Conservation (phyloP, 805 yeast genomes). For the Zygotorulaspora chibaensis region DNA sequence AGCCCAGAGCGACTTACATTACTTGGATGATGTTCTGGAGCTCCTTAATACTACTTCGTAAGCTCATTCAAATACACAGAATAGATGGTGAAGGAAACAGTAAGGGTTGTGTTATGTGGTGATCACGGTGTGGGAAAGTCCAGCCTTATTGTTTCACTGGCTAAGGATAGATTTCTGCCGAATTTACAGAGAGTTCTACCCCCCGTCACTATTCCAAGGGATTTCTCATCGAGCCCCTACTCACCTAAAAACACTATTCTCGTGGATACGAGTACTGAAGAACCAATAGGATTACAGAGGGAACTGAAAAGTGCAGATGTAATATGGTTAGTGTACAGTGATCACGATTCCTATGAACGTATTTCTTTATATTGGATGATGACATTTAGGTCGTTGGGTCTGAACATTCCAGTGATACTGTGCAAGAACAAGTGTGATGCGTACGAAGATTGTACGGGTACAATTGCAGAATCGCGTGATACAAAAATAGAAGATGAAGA, state of each 20-base stretch:
- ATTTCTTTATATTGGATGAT: constrained; percentile 94
- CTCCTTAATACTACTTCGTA: no score
- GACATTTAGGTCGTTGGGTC: constrained; percentile 85
- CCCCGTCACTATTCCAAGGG: constrained; percentile 76
- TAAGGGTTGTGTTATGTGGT: constrained; percentile 87
- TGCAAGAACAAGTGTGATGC: constrained; percentile 78
- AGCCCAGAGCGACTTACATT: no score
- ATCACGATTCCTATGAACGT: constrained; percentile 91
- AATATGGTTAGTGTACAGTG: constrained; percentile 90
- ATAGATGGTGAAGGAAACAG: constrained; percentile 44
- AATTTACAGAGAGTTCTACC: constrained; percentile 76
- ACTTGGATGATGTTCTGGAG: no score
- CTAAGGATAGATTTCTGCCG: constrained; percentile 76
- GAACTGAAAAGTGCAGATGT: constrained; percentile 85
- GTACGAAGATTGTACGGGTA: constrained; percentile 10
- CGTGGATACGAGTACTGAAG: constrained; percentile 75
- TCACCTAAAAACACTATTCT: constrained; percentile 65
- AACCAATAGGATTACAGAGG: constrained; percentile 52
- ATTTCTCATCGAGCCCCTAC: constrained; percentile 53
- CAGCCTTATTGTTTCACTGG: constrained; percentile 69
- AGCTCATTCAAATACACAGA: neutral
- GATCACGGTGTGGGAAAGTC: constrained; percentile 90
- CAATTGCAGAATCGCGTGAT: constrained; percentile 32
- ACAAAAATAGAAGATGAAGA: constrained; percentile 64
- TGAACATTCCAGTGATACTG: constrained; percentile 86